phyloP scores from a whole-genome alignment of 352 stramenopile species.

The Globisporangium heterothallicum region DNA sequence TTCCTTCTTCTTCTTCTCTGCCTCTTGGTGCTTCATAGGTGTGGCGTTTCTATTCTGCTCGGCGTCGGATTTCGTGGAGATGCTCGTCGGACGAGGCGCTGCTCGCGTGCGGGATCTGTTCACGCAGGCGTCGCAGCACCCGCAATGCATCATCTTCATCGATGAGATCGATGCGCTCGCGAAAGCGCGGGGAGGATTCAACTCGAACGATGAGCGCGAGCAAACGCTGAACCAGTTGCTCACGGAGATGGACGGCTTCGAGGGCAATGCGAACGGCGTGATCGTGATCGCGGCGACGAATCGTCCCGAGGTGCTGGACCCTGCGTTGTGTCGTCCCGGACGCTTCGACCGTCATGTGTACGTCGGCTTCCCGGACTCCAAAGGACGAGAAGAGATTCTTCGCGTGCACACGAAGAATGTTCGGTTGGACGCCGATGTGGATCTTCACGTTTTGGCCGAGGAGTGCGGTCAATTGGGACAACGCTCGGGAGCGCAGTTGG shows the following conservation, averaged over 20 bases:
- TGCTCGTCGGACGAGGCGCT: constrained; percentile 93
- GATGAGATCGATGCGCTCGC: constrained; percentile 95
- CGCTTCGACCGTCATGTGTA: constrained; percentile 96
- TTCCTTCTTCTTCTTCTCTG: background rate
- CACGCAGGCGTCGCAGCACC: constrained; percentile 90
- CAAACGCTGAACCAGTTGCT: constrained; percentile 94
- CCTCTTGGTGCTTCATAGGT: too few relatives aligned
- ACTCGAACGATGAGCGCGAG: constrained; percentile 94
- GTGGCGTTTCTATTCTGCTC: constrained; percentile 95
- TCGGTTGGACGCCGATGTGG: constrained; percentile 45
- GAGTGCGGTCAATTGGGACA: constrained; percentile 55
- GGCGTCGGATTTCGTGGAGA: constrained; percentile 97
- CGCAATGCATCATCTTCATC: constrained; percentile 97
- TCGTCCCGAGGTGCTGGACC: constrained; percentile 93
- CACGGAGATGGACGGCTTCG: constrained; percentile 88
- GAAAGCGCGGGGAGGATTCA: constrained; percentile 79
- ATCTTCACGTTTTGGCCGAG: constrained; percentile 43
- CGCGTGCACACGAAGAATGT: constrained; percentile 63
- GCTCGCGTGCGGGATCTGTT: constrained; percentile 93
- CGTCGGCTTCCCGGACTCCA: constrained; percentile 91
- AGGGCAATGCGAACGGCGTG: constrained; percentile 87
- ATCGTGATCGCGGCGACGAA: constrained; percentile 98
- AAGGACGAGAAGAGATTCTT: constrained; percentile 82
- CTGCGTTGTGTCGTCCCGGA: constrained; percentile 92
- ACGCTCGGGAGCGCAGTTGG: constrained; percentile 66